phyloP scores from a whole-genome alignment of 2,329 filamentous ascomycete genomes.

The Penicillium sp. region DNA sequence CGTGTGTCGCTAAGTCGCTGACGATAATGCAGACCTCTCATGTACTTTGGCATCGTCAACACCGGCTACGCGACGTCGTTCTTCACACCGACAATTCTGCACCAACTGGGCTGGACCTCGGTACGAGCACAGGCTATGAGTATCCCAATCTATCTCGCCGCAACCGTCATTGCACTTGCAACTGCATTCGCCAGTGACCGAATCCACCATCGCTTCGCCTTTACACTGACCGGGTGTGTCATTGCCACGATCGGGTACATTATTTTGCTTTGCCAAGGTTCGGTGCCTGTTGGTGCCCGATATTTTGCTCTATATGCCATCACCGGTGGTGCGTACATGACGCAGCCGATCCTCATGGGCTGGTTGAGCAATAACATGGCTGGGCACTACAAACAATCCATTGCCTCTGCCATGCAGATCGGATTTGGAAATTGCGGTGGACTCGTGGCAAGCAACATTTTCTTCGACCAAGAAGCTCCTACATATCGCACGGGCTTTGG shows the following conservation, averaged over 20 bases:
- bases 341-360: slow-evolving; percentile 52
- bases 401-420: slow-evolving; percentile 52
- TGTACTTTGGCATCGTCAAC: slow-evolving; percentile 59
- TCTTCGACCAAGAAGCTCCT: slow-evolving; percentile 28
- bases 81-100: slow-evolving; percentile 43
- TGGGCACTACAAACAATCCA: slow-evolving; percentile 55
- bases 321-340: slow-evolving; percentile 52
- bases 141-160: slow-evolving; percentile 57
- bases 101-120: slow-evolving; percentile 53
- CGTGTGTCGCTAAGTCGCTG: not conserved
- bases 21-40: slow-evolving; percentile 43
- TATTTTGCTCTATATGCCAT: slow-evolving; percentile 56
- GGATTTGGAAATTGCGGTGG: slow-evolving; percentile 35
- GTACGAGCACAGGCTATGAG: slow-evolving; percentile 49
- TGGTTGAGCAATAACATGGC: slow-evolving; percentile 57
- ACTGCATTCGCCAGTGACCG: slow-evolving; percentile 50
- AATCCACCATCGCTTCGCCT: slow-evolving; percentile 50
- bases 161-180: slow-evolving; percentile 55
- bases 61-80: slow-evolving; percentile 45
- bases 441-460: slow-evolving; percentile 35
- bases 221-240: slow-evolving; percentile 49
- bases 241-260: slow-evolving; percentile 54
- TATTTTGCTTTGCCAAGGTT: slow-evolving; percentile 50
- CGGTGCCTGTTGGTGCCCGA: slow-evolving; percentile 46
- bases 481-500: slow-evolving; percentile 27